Conservation (phyloP, 257 asterid genomes). For the Capsicum baccatum region DNA sequence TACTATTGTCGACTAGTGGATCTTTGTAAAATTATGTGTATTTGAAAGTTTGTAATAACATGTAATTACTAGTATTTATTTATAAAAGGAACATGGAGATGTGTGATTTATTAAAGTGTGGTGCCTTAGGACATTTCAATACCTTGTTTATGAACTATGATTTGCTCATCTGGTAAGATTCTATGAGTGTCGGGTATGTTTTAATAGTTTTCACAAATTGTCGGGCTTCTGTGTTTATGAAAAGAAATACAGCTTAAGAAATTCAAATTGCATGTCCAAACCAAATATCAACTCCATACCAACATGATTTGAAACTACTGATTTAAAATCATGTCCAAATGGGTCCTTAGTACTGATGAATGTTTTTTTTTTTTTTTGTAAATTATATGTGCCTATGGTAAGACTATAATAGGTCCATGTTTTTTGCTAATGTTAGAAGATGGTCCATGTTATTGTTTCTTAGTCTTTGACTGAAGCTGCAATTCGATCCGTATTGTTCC, state of each 20-base stretch:
- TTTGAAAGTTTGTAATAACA: neutral
- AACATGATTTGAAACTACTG: conserved; percentile 11
- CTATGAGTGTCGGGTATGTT: neutral
- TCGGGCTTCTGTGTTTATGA: neutral
- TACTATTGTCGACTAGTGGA: neutral
- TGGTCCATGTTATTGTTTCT: neutral
- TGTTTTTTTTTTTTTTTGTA: neutral
- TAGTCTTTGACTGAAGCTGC: conserved; percentile 1
- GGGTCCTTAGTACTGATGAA: neutral
- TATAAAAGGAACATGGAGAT: neutral
- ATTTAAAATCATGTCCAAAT: neutral
- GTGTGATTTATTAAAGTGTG: neutral
- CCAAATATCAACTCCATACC: neutral
- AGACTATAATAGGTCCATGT: neutral
- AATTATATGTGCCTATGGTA: conserved; percentile 8
- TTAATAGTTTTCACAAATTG: neutral
- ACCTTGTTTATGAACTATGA: neutral
- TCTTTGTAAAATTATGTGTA: conserved; percentile 12
- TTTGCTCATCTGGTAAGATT: neutral
- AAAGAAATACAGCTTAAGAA: neutral
- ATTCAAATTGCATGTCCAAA: neutral
- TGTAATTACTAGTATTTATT: neutral
- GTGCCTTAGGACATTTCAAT: neutral
- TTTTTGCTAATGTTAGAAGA: neutral
- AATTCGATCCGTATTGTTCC: neutral